Conservation (phyloP, 2,329 filamentous ascomycete genomes). For the Penicillium crustosum region DNA sequence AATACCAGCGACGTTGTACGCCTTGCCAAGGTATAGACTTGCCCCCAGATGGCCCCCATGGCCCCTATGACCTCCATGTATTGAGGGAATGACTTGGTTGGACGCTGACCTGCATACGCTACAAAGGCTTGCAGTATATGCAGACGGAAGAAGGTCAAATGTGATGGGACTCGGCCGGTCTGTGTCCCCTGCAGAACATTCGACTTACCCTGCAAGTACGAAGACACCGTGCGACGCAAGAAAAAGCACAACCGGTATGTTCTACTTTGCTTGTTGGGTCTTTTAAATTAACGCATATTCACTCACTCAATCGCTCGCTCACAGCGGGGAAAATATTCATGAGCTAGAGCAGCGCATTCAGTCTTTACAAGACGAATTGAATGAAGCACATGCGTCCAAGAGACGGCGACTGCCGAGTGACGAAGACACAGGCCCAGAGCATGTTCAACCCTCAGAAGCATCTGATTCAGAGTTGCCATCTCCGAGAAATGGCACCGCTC, state of each 20-base stretch:
- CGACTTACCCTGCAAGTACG: conserved; percentile 7
- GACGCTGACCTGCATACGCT: background rate
- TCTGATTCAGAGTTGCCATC: background rate
- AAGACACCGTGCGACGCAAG: conserved; percentile 4
- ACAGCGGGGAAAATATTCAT: background rate
- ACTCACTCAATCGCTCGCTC: background rate
- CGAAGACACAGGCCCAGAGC: background rate
- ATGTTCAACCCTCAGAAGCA: background rate
- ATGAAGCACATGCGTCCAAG: conserved; percentile 1
- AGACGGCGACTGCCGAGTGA: background rate
- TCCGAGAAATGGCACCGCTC: background rate
- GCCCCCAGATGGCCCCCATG: background rate
- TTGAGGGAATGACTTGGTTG: background rate
- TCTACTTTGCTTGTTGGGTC: background rate
- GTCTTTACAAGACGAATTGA: conserved; percentile 2
- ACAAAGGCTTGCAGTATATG: conserved; percentile 10
- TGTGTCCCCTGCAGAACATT: conserved; percentile 13
- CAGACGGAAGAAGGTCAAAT: conserved; percentile 15
- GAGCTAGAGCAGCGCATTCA: conserved; percentile 1
- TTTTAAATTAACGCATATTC: background rate
- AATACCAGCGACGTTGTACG: conserved; percentile 1
- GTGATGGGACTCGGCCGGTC: conserved; percentile 13
- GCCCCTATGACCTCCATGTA: background rate
- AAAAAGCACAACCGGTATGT: conserved; percentile 1
- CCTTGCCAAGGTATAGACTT: background rate